phyloP scores from a whole-genome alignment of 176 grass and related monocot genomes.

The Lolium rigidum region DNA sequence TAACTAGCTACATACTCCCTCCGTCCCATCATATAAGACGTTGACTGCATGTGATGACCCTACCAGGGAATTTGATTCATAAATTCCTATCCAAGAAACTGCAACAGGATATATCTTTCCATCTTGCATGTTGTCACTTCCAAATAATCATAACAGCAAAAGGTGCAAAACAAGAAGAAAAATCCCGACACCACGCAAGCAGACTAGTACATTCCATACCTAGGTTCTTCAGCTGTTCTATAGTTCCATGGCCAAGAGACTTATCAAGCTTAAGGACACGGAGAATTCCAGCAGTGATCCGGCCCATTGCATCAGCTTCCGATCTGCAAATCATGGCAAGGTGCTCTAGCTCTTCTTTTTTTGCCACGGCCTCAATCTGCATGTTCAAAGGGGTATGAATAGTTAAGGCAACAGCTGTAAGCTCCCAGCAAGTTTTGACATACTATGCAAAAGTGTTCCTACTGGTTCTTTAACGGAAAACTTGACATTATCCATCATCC shows the following conservation, averaged over 20 bases:
- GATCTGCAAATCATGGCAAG: constrained; percentile 79
- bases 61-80: not conserved
- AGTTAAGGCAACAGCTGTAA: constrained; percentile 30
- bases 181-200: not conserved
- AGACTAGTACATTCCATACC: constrained; percentile 63
- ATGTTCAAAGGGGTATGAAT: constrained; percentile 27
- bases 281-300: constrained; percentile 92
- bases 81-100: not conserved
- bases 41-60: not conserved
- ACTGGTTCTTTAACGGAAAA: constrained; percentile 98
- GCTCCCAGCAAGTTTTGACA: constrained; percentile 34
- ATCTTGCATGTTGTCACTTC: constrained; percentile 15
- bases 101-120: constrained; percentile 2
- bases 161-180: not conserved
- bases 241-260: constrained; percentile 86
- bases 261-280: constrained; percentile 93
- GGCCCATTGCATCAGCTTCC: constrained; percentile 94
- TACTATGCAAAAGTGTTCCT: constrained; percentile 35
- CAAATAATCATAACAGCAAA: not conserved
- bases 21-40: too few relatives aligned
- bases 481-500: constrained; percentile 90
- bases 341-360: constrained; percentile 91
- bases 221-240: constrained; percentile 86
- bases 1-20: not conserved
- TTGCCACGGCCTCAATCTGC: constrained; percentile 94